Percentiles rank a stretch among this genome's conserved stretches.
Evolutionary conservation across 352 stramenopile species (phyloP).

Genomic region (Pythium oligandrum): DNA sequence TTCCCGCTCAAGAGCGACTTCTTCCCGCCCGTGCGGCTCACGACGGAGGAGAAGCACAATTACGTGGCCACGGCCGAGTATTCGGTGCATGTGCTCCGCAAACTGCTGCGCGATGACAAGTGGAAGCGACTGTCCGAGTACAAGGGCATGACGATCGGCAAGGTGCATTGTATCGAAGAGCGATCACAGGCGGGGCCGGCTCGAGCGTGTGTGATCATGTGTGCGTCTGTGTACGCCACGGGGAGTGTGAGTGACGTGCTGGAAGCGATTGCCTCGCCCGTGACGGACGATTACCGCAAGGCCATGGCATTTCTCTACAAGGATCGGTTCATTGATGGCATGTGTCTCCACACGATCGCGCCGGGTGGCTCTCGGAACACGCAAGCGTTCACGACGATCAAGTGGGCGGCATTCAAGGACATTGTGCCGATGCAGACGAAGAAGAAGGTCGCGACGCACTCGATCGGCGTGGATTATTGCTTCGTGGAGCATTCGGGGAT

Average conservation of each 20-base stretch:
- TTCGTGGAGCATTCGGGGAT: conserved; percentile 74
- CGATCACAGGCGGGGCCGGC: conserved; percentile 3
- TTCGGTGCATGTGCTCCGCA: conserved; percentile 33
- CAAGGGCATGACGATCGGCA: conserved; percentile 54
- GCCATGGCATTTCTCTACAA: conserved; percentile 65
- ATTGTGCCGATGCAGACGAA: conserved; percentile 16
- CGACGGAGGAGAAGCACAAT: conserved; percentile 32
- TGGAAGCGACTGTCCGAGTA: conserved; percentile 56
- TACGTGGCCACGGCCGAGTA: conserved; percentile 43
- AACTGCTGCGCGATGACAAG: conserved; percentile 38
- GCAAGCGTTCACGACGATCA: conserved; percentile 60
- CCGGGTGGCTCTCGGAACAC: conserved; percentile 17
- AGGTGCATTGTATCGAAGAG: conserved; percentile 59
- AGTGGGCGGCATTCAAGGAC: conserved; percentile 71
- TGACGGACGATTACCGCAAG: conserved; percentile 63
- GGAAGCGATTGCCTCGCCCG: conserved; percentile 51
- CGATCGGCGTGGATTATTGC: conserved; percentile 62
- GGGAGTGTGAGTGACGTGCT: conserved; percentile 62
- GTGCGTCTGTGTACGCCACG: conserved; percentile 42
- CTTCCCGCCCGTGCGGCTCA: conserved; percentile 54
- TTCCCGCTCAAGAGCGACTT: conserved; percentile 69
- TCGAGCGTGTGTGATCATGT: conserved; percentile 51
- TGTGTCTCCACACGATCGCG: conserved; percentile 52
- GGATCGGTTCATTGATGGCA: conserved; percentile 49
- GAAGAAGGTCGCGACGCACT: conserved; percentile 20